Base-by-base conservation (phyloP, 805 yeast species). In the Hanseniaspora thailandica region DNA sequence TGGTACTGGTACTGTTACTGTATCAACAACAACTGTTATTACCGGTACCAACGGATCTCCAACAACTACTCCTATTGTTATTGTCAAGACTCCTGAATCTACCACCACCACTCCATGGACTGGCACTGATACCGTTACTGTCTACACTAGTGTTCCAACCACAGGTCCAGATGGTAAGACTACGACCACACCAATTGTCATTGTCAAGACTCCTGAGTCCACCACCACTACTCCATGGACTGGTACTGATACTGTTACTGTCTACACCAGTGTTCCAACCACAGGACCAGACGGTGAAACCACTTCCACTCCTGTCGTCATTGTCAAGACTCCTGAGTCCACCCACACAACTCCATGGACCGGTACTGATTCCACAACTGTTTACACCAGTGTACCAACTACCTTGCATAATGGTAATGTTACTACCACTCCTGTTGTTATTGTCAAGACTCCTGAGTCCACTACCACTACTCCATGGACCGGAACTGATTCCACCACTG, bases 201-300 rank as follows among this genome's bases (percentile, higher is more conserved):
- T 39, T 34, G 55, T 58, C 15, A 53, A 55, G 35, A 57, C 60
- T 8, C 61, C 60, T 26, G n/a, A n/a, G 5, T 20, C 15, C 22
- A 39, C 28, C n/a, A 26, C 45, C 12, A 33, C 53, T 4, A 15
- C 17, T 13, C 17, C 41, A 34, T 23, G 41, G 15, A 47, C 41
- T 7, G 31, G 31, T 15, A 17, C 5, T 13, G 12, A 22, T 28
- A 28, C 31, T 10, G 10, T 10, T 7, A 28, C 31, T 28, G 31
- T 28, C 10, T 7, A 6, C 31, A 7, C 31, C 31, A 28, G 10
- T 28, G 31, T 28, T 28, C 9, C 10, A 7, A 28, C 31, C 6
- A 28, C 31, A 7, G 31, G 31, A 39, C 52, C 13, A 39, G n/a
- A n/a, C n/a, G n/a, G n/a, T n/a, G n/a, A n/a, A n/a, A n/a, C n/a